Percentiles rank a stretch among this genome's conserved stretches.
phyloP scores from a whole-genome alignment of 345 rosid genomes.

The Capsella bursapastoris region DNA sequence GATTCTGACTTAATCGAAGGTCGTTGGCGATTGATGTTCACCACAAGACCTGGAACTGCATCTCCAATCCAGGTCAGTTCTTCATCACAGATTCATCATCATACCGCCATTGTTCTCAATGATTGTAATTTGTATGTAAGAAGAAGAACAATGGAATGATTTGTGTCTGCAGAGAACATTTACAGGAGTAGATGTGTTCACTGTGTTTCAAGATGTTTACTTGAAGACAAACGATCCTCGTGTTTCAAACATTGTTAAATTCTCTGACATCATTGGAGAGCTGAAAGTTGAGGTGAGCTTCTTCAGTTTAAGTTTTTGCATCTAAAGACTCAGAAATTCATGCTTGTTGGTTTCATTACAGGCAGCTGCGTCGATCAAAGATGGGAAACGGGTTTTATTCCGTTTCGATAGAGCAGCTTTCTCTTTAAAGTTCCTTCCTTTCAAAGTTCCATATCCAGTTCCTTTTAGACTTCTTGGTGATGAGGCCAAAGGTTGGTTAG shows the following conservation, averaged over 20 bases:
- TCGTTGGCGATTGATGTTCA: conserved; percentile 90
- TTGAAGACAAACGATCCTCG: conserved; percentile 79
- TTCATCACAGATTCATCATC: not conserved
- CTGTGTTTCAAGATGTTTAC: conserved; percentile 87
- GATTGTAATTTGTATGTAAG: not conserved
- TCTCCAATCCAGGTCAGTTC: conserved; percentile 88
- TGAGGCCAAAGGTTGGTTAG: conserved; percentile 97
- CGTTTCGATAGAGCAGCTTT: conserved; percentile 83
- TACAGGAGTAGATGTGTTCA: conserved; percentile 86
- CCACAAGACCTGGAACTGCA: conserved; percentile 96
- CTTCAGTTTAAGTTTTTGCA: not conserved
- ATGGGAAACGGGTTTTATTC: conserved; percentile 70
- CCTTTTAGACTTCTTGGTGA: conserved; percentile 97
- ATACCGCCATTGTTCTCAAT: not conserved
- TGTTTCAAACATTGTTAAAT: conserved; percentile 81
- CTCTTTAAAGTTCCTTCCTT: conserved; percentile 79
- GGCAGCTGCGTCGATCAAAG: conserved; percentile 82
- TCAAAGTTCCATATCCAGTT: conserved; percentile 93
- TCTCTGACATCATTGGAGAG: conserved; percentile 88
- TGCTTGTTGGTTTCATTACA: conserved; percentile 30
- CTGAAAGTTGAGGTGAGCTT: conserved; percentile 82
- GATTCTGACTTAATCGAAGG: conserved; percentile 80
- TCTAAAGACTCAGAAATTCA: conserved; percentile 8
- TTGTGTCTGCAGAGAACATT: conserved; percentile 76
- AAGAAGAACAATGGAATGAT: conserved; percentile 9